Percentiles rank a stretch among this genome's conserved stretches.
These are phyloP conservation scores for Nelumbo lutea DNA, from an alignment of 164 flowering plant species.

Conservation along the genomic window DNA sequence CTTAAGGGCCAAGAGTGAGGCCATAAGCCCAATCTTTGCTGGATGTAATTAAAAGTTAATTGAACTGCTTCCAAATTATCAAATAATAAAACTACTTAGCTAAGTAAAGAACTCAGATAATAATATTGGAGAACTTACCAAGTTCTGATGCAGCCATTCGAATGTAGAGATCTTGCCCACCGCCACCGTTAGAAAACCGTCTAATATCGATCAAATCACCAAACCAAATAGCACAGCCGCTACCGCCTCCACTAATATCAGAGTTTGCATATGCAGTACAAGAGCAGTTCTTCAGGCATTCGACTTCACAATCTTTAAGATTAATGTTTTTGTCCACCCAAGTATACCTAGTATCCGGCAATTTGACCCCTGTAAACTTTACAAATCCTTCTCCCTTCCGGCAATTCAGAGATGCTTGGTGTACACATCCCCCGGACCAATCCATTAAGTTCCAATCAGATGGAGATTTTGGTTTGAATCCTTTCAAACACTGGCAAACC, in stretches of 20 bases:
- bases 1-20: too few species aligned
- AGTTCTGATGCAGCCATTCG: conserved; percentile 24
- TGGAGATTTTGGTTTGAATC: conserved; percentile 31
- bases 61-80: too few species aligned
- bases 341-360: conserved; percentile 26
- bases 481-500: conserved; percentile 34
- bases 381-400: conserved; percentile 24
- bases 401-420: conserved; percentile 17
- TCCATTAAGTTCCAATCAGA: conserved; percentile 27
- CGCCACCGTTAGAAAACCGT: conserved; percentile 1
- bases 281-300: conserved; percentile 32
- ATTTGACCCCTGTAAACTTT: conserved; percentile 19
- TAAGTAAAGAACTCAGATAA: too few species aligned
- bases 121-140: conserved; percentile 6
- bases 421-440: conserved; percentile 18
- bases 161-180: conserved; percentile 30
- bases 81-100: too few species aligned
- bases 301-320: conserved; percentile 20
- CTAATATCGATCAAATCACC: conserved; percentile 34
- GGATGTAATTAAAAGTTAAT: too few species aligned
- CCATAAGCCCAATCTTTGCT: too few species aligned
- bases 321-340: conserved; percentile 12
- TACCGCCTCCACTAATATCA: conserved; percentile 18
- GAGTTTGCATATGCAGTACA: conserved; percentile 21
- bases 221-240: conserved; percentile 38